Conservation (phyloP, 1,284 basidiomycete species). For the Anthracocystis panici-leucophaei region DNA sequence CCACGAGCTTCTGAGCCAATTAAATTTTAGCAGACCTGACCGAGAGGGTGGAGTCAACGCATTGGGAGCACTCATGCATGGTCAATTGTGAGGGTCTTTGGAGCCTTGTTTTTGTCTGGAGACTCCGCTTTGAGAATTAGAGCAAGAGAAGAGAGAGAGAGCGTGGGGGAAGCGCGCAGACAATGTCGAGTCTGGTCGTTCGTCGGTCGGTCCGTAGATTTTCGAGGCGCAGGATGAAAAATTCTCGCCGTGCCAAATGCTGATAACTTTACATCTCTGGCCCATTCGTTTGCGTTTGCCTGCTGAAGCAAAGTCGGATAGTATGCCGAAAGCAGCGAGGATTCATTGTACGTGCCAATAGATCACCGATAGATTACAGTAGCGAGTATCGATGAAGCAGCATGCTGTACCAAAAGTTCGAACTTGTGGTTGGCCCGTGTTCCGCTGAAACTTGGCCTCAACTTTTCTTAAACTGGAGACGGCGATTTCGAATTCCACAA, state of each 20-base stretch:
- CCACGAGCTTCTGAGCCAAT: no score
- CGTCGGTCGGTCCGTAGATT: conserved; percentile 18
- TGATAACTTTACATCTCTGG: no score
- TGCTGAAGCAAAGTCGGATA: no score
- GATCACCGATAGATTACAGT: conserved; percentile 8
- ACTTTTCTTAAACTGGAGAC: neutral
- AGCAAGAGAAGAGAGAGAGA: neutral
- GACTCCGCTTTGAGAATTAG: conserved; percentile 28
- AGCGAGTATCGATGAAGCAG: conserved; percentile 2
- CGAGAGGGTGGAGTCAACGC: conserved; percentile 6
- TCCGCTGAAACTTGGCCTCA: neutral
- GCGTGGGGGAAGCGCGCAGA: neutral
- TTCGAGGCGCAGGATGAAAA: conserved; percentile 12
- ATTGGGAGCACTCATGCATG: conserved; percentile 12
- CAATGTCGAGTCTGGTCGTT: neutral
- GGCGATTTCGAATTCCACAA: no score
- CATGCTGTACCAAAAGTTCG: conserved; percentile 6
- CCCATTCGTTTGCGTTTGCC: no score
- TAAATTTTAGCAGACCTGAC: no score
- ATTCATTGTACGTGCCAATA: neutral
- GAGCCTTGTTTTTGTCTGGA: conserved; percentile 15
- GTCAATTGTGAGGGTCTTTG: conserved; percentile 17
- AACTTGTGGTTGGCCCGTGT: conserved; percentile 1
- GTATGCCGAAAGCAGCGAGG: neutral
- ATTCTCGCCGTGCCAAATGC: neutral